phyloP scores from a whole-genome alignment of 352 stramenopile genomes.

The Phytophthora uliginosa region DNA sequence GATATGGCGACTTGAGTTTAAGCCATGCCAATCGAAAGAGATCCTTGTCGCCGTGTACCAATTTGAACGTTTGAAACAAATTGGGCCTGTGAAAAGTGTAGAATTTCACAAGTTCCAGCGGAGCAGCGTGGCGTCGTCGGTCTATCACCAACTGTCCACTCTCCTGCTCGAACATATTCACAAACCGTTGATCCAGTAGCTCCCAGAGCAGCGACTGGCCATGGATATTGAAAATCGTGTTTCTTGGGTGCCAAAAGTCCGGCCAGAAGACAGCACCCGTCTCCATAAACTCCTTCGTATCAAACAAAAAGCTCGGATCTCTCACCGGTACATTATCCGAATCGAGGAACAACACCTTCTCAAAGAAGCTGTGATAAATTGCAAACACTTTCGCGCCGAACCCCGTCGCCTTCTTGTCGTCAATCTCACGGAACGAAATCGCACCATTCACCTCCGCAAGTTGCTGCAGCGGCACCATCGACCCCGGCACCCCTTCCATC shows the following conservation, averaged over 20 bases:
- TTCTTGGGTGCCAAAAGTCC: conserved; percentile 71
- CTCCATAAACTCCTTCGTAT: conserved; percentile 41
- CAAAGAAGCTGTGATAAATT: conserved; percentile 60
- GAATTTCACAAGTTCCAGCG: conserved; percentile 54
- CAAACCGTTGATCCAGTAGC: conserved; percentile 50
- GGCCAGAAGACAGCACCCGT: conserved; percentile 79
- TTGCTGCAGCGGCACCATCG: conserved; percentile 19
- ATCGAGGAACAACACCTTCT: conserved; percentile 65
- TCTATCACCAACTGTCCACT: conserved; percentile 71
- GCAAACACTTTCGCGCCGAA: conserved; percentile 68
- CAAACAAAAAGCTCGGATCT: conserved; percentile 74
- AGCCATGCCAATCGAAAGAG: conserved; percentile 72
- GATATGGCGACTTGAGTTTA: conserved; percentile 53
- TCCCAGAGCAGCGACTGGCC: conserved; percentile 64
- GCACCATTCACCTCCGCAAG: conserved; percentile 1
- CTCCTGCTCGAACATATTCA: conserved; percentile 82
- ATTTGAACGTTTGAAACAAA: conserved; percentile 38
- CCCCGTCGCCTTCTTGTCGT: conserved; percentile 39
- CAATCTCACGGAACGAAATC: conserved; percentile 44
- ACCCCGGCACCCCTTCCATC: conserved; percentile 34
- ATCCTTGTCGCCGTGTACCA: conserved; percentile 71
- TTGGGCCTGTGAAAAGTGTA: conserved; percentile 53
- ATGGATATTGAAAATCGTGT: conserved; percentile 77
- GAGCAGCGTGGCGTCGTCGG: conserved; percentile 39
- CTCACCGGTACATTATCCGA: conserved; percentile 65